phyloP scores from a whole-genome alignment of 306 rosid species.

The Mimosa pudica region DNA sequence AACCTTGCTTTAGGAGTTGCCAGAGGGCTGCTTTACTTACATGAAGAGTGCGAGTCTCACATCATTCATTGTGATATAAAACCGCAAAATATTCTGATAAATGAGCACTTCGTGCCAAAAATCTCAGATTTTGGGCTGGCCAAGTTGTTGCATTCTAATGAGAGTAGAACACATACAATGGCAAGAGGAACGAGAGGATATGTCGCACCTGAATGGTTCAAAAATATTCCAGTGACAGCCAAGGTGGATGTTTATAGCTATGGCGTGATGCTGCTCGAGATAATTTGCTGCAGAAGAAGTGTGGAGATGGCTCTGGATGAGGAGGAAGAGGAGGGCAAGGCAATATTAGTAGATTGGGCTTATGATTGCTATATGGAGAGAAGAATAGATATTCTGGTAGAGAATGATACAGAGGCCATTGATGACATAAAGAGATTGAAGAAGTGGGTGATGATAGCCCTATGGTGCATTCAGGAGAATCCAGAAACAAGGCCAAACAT shows the following conservation, averaged over 20 bases:
- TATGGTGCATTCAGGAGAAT: slow-evolving; percentile 56
- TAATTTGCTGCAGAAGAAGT: slow-evolving; percentile 45
- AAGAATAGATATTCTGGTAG: slow-evolving; percentile 37
- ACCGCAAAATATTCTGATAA: slow-evolving; percentile 50
- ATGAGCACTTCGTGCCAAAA: slow-evolving; percentile 34
- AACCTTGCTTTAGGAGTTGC: slow-evolving; percentile 47
- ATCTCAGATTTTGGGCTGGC: slow-evolving; percentile 55
- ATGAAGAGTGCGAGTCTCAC: slow-evolving; percentile 48
- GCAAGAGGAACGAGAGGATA: slow-evolving; percentile 54
- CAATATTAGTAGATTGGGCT: slow-evolving; percentile 41
- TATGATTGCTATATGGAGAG: slow-evolving; percentile 43
- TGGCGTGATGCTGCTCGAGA: slow-evolving; percentile 49
- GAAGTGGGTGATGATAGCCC: slow-evolving; percentile 42
- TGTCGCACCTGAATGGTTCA: slow-evolving; percentile 60
- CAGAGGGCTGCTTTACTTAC: slow-evolving; percentile 50
- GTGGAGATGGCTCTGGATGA: slow-evolving; percentile 21
- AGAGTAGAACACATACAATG: slow-evolving; percentile 46
- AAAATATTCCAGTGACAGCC: slow-evolving; percentile 45
- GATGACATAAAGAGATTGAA: slow-evolving; percentile 34
- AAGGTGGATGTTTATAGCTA: slow-evolving; percentile 59
- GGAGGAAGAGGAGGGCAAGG: slow-evolving; percentile 31
- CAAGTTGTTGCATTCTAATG: slow-evolving; percentile 43
- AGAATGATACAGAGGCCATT: slow-evolving; percentile 43
- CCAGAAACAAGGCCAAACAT: slow-evolving; percentile 49
- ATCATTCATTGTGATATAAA: slow-evolving; percentile 57